These are phyloP conservation scores for Pelomyxa schiedti DNA, from an alignment of 78 protist genomes.

Conservation along the genomic window DNA sequence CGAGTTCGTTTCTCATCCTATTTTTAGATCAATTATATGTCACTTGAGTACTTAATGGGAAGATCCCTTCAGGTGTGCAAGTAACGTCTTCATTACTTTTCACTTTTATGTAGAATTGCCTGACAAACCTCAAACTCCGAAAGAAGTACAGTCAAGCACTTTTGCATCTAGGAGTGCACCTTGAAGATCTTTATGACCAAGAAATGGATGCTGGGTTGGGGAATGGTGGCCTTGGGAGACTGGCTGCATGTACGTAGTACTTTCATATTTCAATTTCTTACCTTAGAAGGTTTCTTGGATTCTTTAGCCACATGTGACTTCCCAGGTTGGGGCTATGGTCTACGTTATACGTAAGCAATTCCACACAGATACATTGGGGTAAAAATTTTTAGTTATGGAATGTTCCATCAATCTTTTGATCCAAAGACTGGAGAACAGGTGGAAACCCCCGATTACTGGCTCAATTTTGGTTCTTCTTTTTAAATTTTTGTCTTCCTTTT, in stretches of 20 bases:
- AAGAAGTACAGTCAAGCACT: slow-evolving; percentile 56
- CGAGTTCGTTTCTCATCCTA: too few species aligned
- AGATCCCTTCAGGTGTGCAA: slow-evolving; percentile 67
- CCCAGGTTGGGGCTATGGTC: slow-evolving; percentile 85
- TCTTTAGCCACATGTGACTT: slow-evolving; percentile 78
- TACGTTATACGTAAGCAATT: slow-evolving; percentile 63
- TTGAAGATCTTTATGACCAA: slow-evolving; percentile 69
- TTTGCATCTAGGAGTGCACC: slow-evolving; percentile 28
- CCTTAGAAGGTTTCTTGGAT: slow-evolving; percentile 85
- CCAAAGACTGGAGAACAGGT: slow-evolving; percentile 64
- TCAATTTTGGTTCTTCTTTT: slow-evolving; percentile 78
- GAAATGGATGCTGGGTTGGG: slow-evolving; percentile 94
- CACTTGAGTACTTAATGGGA: slow-evolving; percentile 88
- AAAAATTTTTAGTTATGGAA: slow-evolving; percentile 63
- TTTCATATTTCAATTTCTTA: too few species aligned
- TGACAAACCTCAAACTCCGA: slow-evolving; percentile 55
- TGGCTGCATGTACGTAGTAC: too few species aligned
- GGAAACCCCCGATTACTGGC: slow-evolving; percentile 82
- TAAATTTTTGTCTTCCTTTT: slow-evolving; percentile 31
- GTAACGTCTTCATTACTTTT: too few species aligned
- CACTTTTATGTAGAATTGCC: slow-evolving; percentile 45
- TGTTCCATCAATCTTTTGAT: slow-evolving; percentile 74
- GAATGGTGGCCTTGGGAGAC: slow-evolving; percentile 91
- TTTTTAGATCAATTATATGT: too few species aligned
- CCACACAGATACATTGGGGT: slow-evolving; percentile 28